Evolutionary conservation across 2,329 filamentous ascomycete species (phyloP).

Genomic region (Fusarium sp.): DNA sequence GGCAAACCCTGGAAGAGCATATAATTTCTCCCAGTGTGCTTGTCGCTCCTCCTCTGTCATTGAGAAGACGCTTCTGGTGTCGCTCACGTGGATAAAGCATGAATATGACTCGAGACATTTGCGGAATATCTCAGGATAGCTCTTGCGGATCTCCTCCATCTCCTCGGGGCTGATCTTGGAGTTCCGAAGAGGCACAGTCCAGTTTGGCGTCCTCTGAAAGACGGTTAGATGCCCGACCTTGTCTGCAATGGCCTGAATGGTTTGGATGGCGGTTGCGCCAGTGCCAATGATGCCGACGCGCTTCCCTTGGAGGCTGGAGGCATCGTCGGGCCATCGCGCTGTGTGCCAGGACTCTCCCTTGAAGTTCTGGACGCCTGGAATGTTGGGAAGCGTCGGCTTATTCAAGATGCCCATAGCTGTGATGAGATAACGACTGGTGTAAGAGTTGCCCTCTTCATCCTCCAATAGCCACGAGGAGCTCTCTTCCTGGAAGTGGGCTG

Average conservation of each 20-base stretch:
- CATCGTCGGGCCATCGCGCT: constrained; percentile 17
- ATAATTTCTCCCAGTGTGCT: constrained; percentile 45
- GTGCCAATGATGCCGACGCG: constrained; percentile 23
- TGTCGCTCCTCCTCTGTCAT: constrained; percentile 45
- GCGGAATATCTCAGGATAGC: constrained; percentile 37
- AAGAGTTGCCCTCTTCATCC: constrained; percentile 38
- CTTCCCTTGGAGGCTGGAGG: constrained; percentile 13
- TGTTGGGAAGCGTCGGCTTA: constrained; percentile 49
- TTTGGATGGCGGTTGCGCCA: constrained; percentile 27
- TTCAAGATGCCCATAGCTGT: constrained; percentile 46
- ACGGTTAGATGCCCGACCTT: constrained; percentile 19
- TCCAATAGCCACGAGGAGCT: constrained; percentile 44
- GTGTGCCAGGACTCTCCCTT: constrained; percentile 26
- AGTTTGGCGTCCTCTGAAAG: constrained; percentile 27
- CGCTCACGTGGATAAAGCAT: constrained; percentile 36
- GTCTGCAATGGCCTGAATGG: constrained; percentile 21
- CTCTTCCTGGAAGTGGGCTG: constrained; percentile 49
- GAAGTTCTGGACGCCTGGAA: constrained; percentile 42
- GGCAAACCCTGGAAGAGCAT: constrained; percentile 52
- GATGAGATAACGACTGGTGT: constrained; percentile 43
- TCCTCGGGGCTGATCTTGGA: constrained; percentile 23
- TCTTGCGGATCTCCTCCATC: constrained; percentile 33
- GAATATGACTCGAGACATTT: constrained; percentile 34
- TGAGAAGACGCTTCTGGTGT: constrained; percentile 30
- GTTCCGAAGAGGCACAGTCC: constrained; percentile 26